These are phyloP conservation scores for Trifolium repens DNA, from an alignment of 306 rosid genomes.

Conservation along the genomic window DNA sequence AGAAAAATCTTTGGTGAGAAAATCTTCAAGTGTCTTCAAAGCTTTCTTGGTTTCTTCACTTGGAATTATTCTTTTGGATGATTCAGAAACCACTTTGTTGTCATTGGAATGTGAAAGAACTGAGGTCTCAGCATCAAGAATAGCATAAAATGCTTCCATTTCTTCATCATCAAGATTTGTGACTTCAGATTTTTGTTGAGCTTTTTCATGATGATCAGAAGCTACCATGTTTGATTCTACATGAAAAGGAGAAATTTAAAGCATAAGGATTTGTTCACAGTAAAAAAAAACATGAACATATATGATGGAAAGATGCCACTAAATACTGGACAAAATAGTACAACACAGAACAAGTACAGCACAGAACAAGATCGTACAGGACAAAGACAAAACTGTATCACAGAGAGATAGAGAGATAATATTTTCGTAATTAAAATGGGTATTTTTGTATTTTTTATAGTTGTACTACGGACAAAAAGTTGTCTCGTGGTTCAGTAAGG, in stretches of 20 bases:
- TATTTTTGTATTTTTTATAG: no score
- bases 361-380: no score
- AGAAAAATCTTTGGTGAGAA: conserved; percentile 21
- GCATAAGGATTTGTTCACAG: background rate
- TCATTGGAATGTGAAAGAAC: background rate
- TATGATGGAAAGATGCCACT: no score
- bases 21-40: conserved; percentile 25
- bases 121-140: conserved; percentile 1
- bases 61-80: background rate
- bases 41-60: conserved; percentile 19
- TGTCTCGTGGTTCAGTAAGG: no score
- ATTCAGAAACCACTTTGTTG: background rate
- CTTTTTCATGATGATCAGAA: background rate
- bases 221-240: background rate
- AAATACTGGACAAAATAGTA: no score
- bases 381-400: no score
- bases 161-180: conserved; percentile 6
- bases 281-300: no score
- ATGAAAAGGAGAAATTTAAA: background rate
- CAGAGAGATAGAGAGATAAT: no score
- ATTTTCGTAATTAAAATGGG: no score
- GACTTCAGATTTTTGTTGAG: background rate
- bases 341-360: no score
- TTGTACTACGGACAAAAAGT: no score
- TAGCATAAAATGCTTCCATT: conserved; percentile 30